Percentiles rank a stretch among this genome's conserved stretches.
phyloP scores from a whole-genome alignment of 495 filamentous ascomycete species.

The Clavariopsis aquatica region DNA sequence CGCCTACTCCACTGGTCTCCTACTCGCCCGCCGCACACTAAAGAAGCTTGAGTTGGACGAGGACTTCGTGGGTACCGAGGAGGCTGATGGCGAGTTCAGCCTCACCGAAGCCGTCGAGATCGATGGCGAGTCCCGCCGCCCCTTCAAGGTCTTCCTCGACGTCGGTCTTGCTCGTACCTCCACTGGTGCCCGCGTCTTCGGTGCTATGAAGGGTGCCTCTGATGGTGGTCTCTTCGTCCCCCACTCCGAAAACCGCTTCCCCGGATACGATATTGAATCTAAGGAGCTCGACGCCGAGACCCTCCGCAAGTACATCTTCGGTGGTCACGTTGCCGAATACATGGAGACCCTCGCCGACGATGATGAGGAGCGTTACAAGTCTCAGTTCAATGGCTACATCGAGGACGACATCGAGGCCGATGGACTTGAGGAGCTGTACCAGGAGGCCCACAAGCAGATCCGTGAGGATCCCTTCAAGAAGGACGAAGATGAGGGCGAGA shows the following conservation, averaged over 20 bases:
- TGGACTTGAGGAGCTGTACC: slow-evolving; percentile 94
- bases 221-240: slow-evolving; percentile 96
- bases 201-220: slow-evolving; percentile 99
- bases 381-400: slow-evolving; percentile 95
- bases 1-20: slow-evolving; percentile 93
- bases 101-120: slow-evolving; percentile 89
- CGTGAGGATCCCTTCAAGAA: slow-evolving; percentile 98
- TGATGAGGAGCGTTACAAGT: slow-evolving; percentile 99
- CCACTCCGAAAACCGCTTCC: slow-evolving; percentile 99
- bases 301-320: slow-evolving; percentile 98
- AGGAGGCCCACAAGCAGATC: slow-evolving; percentile 93
- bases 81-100: slow-evolving; percentile 89
- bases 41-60: slow-evolving; percentile 94
- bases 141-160: slow-evolving; percentile 98
- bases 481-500: slow-evolving; percentile 70
- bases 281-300: slow-evolving; percentile 97
- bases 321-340: slow-evolving; percentile 97
- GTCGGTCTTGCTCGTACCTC: slow-evolving; percentile 96
- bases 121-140: slow-evolving; percentile 82
- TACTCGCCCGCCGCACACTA: slow-evolving; percentile 93
- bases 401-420: slow-evolving; percentile 96
- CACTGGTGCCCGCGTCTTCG: slow-evolving; percentile 97
- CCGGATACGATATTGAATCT: slow-evolving; percentile 92
- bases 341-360: slow-evolving; percentile 99
- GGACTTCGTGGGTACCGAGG: slow-evolving; percentile 88